Evolutionary conservation across 2,329 filamentous ascomycete genomes (phyloP), one percentile per base, ranked within the genome.

Genomic region (Paecilomyces fulvus): DNA sequence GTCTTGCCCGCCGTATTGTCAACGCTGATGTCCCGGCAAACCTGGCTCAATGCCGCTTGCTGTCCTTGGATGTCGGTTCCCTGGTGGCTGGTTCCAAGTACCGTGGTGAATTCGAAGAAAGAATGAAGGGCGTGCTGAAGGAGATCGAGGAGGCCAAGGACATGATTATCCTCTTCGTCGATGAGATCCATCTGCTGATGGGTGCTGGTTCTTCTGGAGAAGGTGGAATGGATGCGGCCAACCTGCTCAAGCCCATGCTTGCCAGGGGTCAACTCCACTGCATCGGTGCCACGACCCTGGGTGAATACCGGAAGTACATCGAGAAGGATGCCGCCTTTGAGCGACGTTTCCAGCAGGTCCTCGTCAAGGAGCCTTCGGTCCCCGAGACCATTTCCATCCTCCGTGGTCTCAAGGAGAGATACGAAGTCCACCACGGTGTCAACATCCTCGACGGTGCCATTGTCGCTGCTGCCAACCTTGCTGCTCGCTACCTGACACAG

Each of bases 171-270:
- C 85, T 99, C 60, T 99, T 99, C 66, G 94, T 99, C 63, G 94
- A 99, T 74, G 94, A 99, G 74, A 99, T 99, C 63, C 94, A 99
- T 77, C 82, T 99, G 60, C 85, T 99, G 60, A 99, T 99, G 94
- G 94, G 94, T 58, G 94, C 94, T 62, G 94, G 94, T 58, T 86
- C 91, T 37, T 92, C 89, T 55, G 94, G 94, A 56, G 92, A 97
- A 72, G 94, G 94, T 62, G 94, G 94, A 65, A 99, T 99, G 94
- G 94, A 99, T 70, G 94, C 94, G 52, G 94, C 94, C 67, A 99
- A 99, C 73, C 78, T 99, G 66, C 82, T 99, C 61, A 99, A 99
- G 79, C 94, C 94, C 57, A 97, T 97, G 92, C 83, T 99, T 64
- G 94, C 94, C 59, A 87, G 94, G 69, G 94, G 94, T 55, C 92